Conservation (phyloP, 257 asterid genomes). For the Buddleja alternifolia region DNA sequence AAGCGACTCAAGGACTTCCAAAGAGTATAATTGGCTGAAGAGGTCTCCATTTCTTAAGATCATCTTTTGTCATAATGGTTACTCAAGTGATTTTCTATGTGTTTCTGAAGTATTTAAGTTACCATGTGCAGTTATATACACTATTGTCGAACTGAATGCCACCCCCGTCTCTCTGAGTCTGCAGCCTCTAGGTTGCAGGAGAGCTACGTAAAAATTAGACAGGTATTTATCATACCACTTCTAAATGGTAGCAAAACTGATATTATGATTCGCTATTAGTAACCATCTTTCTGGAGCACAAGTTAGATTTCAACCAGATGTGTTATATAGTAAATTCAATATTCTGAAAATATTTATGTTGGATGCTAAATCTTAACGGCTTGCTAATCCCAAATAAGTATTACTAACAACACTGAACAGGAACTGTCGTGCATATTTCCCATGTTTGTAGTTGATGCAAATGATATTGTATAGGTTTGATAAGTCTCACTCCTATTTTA, state of each 20-base stretch:
- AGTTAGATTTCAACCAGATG: neutral
- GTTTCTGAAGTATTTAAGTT: conserved; percentile 34
- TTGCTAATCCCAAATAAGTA: neutral
- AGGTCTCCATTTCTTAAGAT: conserved; percentile 47
- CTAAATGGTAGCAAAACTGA: neutral
- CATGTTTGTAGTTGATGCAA: conserved; percentile 13
- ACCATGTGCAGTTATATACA: conserved; percentile 73
- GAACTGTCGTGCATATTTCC: neutral
- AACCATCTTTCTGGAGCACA: conserved; percentile 21
- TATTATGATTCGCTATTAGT: conserved; percentile 18
- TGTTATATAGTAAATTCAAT: neutral
- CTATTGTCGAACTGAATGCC: conserved; percentile 81
- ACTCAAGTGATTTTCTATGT: neutral
- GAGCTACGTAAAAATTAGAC: conserved; percentile 88
- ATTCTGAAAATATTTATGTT: conserved; percentile 13
- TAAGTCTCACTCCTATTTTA: conserved; percentile 24
- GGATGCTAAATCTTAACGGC: neutral
- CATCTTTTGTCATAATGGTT: conserved; percentile 12
- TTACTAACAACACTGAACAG: no score
- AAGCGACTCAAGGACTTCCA: conserved; percentile 59
- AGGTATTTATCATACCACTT: conserved; percentile 49
- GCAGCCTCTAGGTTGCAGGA: conserved; percentile 92
- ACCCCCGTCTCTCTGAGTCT: conserved; percentile 91
- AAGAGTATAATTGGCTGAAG: conserved; percentile 94
- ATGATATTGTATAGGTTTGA: neutral